These are phyloP conservation scores for Smithsoniella earleae DNA, from an alignment of 163 green algal genomes.

Conservation along the genomic window DNA sequence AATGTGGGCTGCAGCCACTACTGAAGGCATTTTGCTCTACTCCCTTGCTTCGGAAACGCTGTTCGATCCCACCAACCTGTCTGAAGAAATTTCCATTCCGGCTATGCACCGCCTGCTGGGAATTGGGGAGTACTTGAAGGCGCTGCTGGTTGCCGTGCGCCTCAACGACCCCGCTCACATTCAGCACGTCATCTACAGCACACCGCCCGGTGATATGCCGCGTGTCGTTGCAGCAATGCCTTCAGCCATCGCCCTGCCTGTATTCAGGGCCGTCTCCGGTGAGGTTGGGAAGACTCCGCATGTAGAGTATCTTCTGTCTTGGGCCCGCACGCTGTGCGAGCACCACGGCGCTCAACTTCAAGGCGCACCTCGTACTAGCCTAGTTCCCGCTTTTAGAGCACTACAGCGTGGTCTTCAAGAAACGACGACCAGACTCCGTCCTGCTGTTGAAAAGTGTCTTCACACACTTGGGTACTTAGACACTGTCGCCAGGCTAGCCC, in stretches of 20 bases:
- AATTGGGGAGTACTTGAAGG: constrained; percentile 45
- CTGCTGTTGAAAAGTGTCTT: constrained; percentile 13
- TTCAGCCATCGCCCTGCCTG: background rate
- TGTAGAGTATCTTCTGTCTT: constrained; percentile 12
- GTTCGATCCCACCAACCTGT: constrained; percentile 91
- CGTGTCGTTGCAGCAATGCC: background rate
- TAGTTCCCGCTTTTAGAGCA: background rate
- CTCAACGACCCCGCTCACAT: constrained; percentile 59
- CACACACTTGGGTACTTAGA: background rate
- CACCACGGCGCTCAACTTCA: background rate
- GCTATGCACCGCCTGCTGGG: constrained; percentile 48
- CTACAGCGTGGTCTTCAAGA: constrained; percentile 20
- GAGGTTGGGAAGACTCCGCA: constrained; percentile 11
- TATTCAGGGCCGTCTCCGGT: background rate
- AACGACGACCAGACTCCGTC: background rate
- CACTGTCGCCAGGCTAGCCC: background rate
- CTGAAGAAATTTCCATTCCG: constrained; percentile 64
- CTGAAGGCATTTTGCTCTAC: constrained; percentile 77
- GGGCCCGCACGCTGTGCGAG: constrained; percentile 4
- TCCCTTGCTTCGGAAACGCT: constrained; percentile 58
- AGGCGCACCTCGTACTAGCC: background rate
- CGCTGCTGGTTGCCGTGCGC: constrained; percentile 70
- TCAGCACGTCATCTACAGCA: constrained; percentile 55
- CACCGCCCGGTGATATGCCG: constrained; percentile 41
- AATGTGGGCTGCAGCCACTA: constrained; percentile 78